Percentiles rank a stretch among this genome's conserved stretches.
phyloP scores from a whole-genome alignment of 768 basidiomycete species.

The Naganishia randhawae region DNA sequence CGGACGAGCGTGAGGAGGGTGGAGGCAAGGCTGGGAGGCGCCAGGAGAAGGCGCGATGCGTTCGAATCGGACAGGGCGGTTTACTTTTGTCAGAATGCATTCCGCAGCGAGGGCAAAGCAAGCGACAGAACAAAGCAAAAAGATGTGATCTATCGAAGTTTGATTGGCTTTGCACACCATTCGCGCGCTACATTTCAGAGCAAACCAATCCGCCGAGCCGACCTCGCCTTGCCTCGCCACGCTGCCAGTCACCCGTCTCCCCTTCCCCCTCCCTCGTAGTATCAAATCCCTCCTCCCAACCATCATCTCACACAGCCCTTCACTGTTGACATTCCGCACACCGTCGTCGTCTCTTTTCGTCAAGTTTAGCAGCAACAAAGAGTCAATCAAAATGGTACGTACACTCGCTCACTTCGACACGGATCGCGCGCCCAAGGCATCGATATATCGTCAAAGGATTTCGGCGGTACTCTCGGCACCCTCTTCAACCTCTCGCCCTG shows the following conservation, averaged over 20 bases:
- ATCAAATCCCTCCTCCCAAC: too few species aligned
- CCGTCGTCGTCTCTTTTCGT: slow-evolving; percentile 25
- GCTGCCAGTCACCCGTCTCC: too few species aligned
- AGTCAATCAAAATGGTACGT: slow-evolving; percentile 22
- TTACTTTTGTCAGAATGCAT: too few species aligned
- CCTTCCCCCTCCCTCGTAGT: too few species aligned
- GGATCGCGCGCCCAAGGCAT: not conserved
- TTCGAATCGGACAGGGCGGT: not conserved
- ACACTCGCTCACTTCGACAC: too few species aligned
- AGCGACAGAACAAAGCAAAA: not conserved
- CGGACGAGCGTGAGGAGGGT: not conserved
- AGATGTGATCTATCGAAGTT: not conserved
- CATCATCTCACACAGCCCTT: too few species aligned
- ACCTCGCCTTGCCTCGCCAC: too few species aligned
- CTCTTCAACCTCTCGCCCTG: too few species aligned
- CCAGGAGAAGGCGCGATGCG: not conserved
- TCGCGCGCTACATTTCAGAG: not conserved
- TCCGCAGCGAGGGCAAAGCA: too few species aligned
- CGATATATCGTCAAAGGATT: too few species aligned
- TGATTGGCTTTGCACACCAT: not conserved
- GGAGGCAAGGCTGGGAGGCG: not conserved
- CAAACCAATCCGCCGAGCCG: too few species aligned
- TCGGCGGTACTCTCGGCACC: not conserved
- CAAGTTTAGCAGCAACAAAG: slow-evolving; percentile 14
- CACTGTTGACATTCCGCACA: not conserved